Conservation (phyloP, 257 asterid species). For the Plectranthus barbatus region DNA sequence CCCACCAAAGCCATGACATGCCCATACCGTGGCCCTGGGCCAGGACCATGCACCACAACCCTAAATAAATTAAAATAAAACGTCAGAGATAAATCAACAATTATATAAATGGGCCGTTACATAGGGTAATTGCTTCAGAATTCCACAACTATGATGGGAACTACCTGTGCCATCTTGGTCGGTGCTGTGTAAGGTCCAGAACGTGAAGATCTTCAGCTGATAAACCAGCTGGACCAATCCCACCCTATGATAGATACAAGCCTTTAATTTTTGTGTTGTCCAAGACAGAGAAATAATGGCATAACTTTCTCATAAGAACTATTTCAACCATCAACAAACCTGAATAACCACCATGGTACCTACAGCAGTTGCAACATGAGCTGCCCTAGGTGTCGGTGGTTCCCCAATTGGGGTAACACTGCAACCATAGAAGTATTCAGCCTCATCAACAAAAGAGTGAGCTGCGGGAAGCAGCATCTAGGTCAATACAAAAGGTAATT, state of each 20-base stretch:
- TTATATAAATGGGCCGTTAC: not conserved
- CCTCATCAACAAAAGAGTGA: slow-evolving; percentile 14
- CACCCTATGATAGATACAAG: slow-evolving; percentile 43
- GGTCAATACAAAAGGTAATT: not conserved
- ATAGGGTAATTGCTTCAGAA: not conserved
- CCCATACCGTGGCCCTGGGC: slow-evolving; percentile 98
- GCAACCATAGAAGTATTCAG: slow-evolving; percentile 15
- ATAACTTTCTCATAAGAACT: not conserved
- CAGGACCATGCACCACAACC: slow-evolving; percentile 98
- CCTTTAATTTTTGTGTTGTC: not conserved
- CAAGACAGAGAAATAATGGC: not conserved
- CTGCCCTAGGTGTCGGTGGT: slow-evolving; percentile 99
- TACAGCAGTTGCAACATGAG: slow-evolving; percentile 97
- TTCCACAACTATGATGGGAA: not conserved
- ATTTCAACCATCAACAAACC: slow-evolving; percentile 38
- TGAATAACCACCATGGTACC: slow-evolving; percentile 99
- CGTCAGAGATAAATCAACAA: not conserved
- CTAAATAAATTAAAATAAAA: slow-evolving; percentile 27
- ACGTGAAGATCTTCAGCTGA: slow-evolving; percentile 84
- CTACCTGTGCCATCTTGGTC: slow-evolving; percentile 98
- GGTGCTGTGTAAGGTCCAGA: slow-evolving; percentile 63
- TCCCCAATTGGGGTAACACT: slow-evolving; percentile 95
- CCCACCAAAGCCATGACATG: slow-evolving; percentile 99
- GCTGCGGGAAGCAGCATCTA: slow-evolving; percentile 2
- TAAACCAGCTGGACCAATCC: slow-evolving; percentile 75